These are phyloP conservation scores for Clarireedia homoeocarpa DNA, from an alignment of 2,329 filamentous ascomycete genomes.

Conservation along the genomic window DNA sequence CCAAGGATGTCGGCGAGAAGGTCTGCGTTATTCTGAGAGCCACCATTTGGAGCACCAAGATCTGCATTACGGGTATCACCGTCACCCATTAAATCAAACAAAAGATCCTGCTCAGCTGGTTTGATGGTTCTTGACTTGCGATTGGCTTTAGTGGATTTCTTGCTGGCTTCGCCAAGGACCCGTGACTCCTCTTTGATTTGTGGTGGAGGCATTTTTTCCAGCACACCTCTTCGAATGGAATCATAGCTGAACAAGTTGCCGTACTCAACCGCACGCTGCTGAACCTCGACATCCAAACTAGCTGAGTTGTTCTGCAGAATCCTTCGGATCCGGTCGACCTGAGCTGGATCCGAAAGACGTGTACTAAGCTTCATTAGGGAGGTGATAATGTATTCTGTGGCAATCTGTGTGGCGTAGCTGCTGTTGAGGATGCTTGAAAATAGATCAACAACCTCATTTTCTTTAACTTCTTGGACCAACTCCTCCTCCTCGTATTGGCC, in stretches of 20 bases:
- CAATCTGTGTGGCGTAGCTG: slow-evolving; percentile 83
- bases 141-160: slow-evolving; percentile 61
- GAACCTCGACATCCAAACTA: slow-evolving; percentile 89
- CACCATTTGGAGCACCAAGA: slow-evolving; percentile 61
- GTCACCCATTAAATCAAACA: slow-evolving; percentile 88
- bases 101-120: slow-evolving; percentile 81
- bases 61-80: slow-evolving; percentile 54
- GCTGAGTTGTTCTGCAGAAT: slow-evolving; percentile 72
- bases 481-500: slow-evolving; percentile 94
- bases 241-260: slow-evolving; percentile 90
- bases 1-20: slow-evolving; percentile 88
- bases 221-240: slow-evolving; percentile 75
- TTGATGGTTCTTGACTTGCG: slow-evolving; percentile 72
- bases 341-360: slow-evolving; percentile 71
- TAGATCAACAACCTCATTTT: slow-evolving; percentile 87
- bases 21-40: slow-evolving; percentile 67
- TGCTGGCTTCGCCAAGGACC: slow-evolving; percentile 74
- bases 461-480: slow-evolving; percentile 69
- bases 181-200: slow-evolving; percentile 94
- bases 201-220: slow-evolving; percentile 96
- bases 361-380: slow-evolving; percentile 93
- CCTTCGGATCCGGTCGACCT: slow-evolving; percentile 76
- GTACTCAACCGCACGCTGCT: slow-evolving; percentile 94
- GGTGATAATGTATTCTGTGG: slow-evolving; percentile 93
- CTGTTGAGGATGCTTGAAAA: slow-evolving; percentile 89